Evolutionary conservation across 179 eudicot genomes (phyloP).

Genomic region (Drosera spatulata): DNA sequence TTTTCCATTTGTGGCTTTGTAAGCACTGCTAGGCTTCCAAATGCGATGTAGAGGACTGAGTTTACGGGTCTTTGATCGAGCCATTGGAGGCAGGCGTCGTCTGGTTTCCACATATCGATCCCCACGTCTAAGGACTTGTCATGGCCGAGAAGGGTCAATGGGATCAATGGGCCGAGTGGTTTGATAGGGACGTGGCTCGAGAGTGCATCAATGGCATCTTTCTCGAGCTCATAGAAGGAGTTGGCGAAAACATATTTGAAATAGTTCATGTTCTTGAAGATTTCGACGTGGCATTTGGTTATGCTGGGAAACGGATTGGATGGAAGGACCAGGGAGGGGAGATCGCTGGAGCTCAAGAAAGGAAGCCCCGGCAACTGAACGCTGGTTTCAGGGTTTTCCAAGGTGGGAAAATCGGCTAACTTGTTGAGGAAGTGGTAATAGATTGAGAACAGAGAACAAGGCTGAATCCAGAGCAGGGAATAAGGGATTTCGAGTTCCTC

Average conservation of each 20-base stretch:
- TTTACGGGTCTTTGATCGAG: conserved; percentile 7
- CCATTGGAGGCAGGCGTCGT: conserved; percentile 26
- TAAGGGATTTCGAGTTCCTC: conserved; percentile 19
- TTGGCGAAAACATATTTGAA: conserved; percentile 27
- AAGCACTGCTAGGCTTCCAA: conserved; percentile 25
- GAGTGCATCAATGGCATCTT: conserved; percentile 8
- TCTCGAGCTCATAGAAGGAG: conserved; percentile 34
- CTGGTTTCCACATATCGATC: conserved; percentile 21
- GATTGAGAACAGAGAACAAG: conserved; percentile 24
- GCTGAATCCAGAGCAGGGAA: conserved; percentile 47
- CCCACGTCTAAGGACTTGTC: not conserved
- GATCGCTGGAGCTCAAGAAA: conserved; percentile 16
- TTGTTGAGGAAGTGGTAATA: conserved; percentile 24
- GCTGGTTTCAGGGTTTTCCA: conserved; percentile 8
- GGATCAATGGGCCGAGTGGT: conserved; percentile 28
- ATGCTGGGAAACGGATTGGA: conserved; percentile 8
- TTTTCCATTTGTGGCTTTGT: conserved; percentile 14
- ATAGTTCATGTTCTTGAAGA: conserved; percentile 14
- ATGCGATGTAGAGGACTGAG: conserved; percentile 32
- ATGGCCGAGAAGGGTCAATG: conserved; percentile 13
- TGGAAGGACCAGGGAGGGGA: conserved; percentile 36
- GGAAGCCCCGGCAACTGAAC: conserved; percentile 31
- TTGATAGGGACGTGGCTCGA: conserved; percentile 8
- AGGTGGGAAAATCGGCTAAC: conserved; percentile 13
- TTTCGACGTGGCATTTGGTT: conserved; percentile 2